phyloP scores from a whole-genome alignment of 805 yeast species.

The Barnettozyma sp. region DNA sequence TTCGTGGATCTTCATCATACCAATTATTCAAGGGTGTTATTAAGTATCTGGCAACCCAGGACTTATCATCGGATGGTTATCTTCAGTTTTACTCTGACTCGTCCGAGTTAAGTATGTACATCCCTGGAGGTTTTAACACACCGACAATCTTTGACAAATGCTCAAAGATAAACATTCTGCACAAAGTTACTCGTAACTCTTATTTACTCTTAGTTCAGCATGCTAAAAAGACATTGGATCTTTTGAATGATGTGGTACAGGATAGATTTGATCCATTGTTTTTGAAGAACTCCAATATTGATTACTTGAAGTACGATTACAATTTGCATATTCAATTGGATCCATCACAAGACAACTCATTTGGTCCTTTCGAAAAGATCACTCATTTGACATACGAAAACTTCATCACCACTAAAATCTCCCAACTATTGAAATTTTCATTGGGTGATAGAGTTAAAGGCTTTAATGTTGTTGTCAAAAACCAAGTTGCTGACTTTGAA shows the following conservation, averaged over 20 bases:
- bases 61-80: slow-evolving; percentile 55
- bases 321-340: slow-evolving; percentile 42
- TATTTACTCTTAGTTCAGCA: slow-evolving; percentile 54
- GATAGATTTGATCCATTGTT: slow-evolving; percentile 81
- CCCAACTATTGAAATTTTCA: slow-evolving; percentile 49
- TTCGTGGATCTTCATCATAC: slow-evolving; percentile 87
- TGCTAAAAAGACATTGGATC: slow-evolving; percentile 59
- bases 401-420: slow-evolving; percentile 54
- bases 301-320: slow-evolving; percentile 60
- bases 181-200: slow-evolving; percentile 70
- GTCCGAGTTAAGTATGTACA: slow-evolving; percentile 29
- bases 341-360: slow-evolving; percentile 35
- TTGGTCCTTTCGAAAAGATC: slow-evolving; percentile 66
- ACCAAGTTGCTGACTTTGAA: slow-evolving; percentile 22
- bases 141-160: slow-evolving; percentile 75
- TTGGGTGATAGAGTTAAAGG: slow-evolving; percentile 41
- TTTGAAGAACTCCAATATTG: slow-evolving; percentile 48
- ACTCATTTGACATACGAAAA: slow-evolving; percentile 64
- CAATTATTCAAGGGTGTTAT: slow-evolving; percentile 89
- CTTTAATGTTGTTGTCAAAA: slow-evolving; percentile 28
- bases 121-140: slow-evolving; percentile 57
- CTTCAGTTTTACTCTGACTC: slow-evolving; percentile 53
- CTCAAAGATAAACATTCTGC: slow-evolving; percentile 70
- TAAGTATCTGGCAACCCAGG: slow-evolving; percentile 74
- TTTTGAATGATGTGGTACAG: slow-evolving; percentile 70